Percentiles rank a stretch among this genome's conserved stretches.
These are phyloP conservation scores for Angomonas ambiguus DNA, from an alignment of 208 protist species.

Conservation along the genomic window DNA sequence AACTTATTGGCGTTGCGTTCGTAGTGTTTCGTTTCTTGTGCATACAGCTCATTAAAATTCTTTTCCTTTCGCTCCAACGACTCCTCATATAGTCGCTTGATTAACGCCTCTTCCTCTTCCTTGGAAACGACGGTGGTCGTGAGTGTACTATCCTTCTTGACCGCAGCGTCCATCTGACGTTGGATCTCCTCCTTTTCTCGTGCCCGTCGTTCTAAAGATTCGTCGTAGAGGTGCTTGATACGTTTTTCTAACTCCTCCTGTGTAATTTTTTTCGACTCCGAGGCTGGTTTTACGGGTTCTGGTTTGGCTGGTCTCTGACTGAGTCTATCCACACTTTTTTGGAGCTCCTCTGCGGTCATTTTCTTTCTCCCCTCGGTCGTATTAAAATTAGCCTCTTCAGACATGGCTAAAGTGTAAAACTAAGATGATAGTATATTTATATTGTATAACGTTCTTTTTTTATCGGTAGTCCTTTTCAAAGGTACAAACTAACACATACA, in stretches of 20 bases:
- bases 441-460: slow-evolving; percentile 1
- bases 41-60: slow-evolving; percentile 45
- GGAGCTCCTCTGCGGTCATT: slow-evolving; percentile 60
- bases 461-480: not conserved
- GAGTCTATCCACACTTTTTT: slow-evolving; percentile 69
- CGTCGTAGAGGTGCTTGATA: slow-evolving; percentile 81
- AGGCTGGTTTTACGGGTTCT: slow-evolving; percentile 33
- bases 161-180: slow-evolving; percentile 39
- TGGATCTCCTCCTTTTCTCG: slow-evolving; percentile 40
- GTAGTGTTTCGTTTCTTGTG: slow-evolving; percentile 25
- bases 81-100: slow-evolving; percentile 72
- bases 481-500: not conserved
- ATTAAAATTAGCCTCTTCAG: not conserved
- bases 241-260: slow-evolving; percentile 46
- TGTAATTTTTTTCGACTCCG: slow-evolving; percentile 33
- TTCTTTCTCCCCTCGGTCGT: not conserved
- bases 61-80: slow-evolving; percentile 41
- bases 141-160: slow-evolving; percentile 35
- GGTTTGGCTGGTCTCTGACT: slow-evolving; percentile 19
- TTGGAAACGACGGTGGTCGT: slow-evolving; percentile 22
- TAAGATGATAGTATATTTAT: not conserved
- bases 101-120: slow-evolving; percentile 42
- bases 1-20: slow-evolving; percentile 30
- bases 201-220: slow-evolving; percentile 55
- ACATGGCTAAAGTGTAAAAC: not conserved